phyloP scores from a whole-genome alignment of 2,329 filamentous ascomycete genomes.

The Coniochaeta hoffmannii region DNA sequence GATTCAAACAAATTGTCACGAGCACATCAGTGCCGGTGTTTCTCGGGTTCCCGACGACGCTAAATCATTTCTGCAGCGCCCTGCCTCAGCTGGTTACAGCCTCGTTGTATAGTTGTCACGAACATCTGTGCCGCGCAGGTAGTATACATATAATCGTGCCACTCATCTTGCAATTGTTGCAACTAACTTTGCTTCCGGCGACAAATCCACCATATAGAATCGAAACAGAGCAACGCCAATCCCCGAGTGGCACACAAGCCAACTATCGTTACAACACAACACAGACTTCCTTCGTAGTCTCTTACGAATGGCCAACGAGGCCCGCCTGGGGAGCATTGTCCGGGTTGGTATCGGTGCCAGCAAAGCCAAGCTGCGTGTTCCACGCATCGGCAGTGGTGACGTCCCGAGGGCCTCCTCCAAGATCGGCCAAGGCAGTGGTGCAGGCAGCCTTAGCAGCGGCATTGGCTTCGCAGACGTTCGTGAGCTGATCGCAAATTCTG shows the following conservation, averaged over 20 bases:
- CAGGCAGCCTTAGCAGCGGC: conserved; percentile 49
- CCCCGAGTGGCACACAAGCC: not conserved
- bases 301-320: conserved; percentile 28
- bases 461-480: conserved; percentile 58
- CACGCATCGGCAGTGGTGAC: conserved; percentile 29
- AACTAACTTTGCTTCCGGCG: not conserved
- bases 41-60: too few species aligned
- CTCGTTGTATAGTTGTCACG: too few species aligned
- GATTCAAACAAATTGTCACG: not conserved
- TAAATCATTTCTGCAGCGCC: too few species aligned
- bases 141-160: not conserved
- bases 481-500: conserved; percentile 62
- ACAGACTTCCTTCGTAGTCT: not conserved
- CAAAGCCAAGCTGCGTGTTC: conserved; percentile 33
- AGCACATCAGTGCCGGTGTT: too few species aligned
- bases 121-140: too few species aligned
- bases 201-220: not conserved
- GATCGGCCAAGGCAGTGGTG: conserved; percentile 38
- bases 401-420: conserved; percentile 24
- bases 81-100: too few species aligned
- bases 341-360: conserved; percentile 28
- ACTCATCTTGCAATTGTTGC: too few species aligned
- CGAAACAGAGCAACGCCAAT: not conserved
- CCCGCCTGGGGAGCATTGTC: conserved; percentile 28
- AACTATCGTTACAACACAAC: not conserved